A percentile compares a stretch with the other conserved stretches of the same genome.
Conservation (phyloP, 129 eudicot species). For the Flaveria robusta region DNA sequence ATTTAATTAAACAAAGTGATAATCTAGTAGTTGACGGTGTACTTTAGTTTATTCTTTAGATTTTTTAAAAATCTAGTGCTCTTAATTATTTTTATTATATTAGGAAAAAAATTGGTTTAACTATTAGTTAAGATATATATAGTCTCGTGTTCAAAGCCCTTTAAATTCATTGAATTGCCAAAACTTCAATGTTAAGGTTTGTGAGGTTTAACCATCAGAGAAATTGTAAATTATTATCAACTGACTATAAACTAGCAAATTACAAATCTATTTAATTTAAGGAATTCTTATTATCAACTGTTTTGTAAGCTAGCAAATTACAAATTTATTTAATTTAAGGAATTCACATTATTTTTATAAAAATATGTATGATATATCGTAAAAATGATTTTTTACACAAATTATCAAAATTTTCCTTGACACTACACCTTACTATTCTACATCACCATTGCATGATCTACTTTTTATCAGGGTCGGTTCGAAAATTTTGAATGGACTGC, state of each 20-base stretch:
- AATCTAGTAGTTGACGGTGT: slow-evolving; percentile 21
- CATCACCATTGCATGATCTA: too few species aligned
- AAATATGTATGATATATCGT: too few species aligned
- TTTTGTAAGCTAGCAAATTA: too few species aligned
- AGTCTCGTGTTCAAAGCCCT: background rate
- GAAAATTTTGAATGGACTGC: too few species aligned
- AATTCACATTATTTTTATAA: too few species aligned
- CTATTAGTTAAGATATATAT: background rate
- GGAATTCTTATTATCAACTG: too few species aligned
- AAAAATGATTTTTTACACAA: too few species aligned
- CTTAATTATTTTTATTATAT: slow-evolving; percentile 3
- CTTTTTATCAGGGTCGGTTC: too few species aligned
- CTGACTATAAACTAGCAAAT: background rate
- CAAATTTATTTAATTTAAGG: background rate
- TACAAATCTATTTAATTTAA: background rate
- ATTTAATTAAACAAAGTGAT: background rate
- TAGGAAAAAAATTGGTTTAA: background rate
- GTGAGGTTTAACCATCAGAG: background rate
- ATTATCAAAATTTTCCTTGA: too few species aligned
- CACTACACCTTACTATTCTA: too few species aligned
- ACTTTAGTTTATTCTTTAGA: slow-evolving; percentile 8
- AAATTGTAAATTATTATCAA: background rate
- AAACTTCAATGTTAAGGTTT: slow-evolving; percentile 9
- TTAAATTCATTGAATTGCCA: slow-evolving; percentile 1
- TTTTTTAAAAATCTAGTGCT: slow-evolving; percentile 22